These are phyloP conservation scores for Sphaerostilbella broomeana DNA, from an alignment of 2,329 filamentous ascomycete species.

Conservation along the genomic window DNA sequence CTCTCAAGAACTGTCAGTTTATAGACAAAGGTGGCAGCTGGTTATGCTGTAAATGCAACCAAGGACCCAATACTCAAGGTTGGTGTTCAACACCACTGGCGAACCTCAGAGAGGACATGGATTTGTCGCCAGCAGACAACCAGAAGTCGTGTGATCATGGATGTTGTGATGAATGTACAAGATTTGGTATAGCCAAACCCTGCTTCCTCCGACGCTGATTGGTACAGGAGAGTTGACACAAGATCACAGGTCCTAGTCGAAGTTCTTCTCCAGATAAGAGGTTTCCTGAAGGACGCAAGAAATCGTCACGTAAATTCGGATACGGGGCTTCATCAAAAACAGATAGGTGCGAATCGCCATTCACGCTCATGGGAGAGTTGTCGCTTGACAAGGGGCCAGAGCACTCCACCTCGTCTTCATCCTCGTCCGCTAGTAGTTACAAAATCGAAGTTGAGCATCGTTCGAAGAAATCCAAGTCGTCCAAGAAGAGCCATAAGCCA, in stretches of 20 bases:
- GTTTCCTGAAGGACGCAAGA: constrained; percentile 32
- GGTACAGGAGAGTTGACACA: neutral
- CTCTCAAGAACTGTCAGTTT: constrained; percentile 46
- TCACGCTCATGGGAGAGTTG: constrained; percentile 18
- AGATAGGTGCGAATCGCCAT: constrained; percentile 25
- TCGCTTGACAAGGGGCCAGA: constrained; percentile 10
- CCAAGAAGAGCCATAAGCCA: constrained; percentile 23
- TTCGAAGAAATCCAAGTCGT: constrained; percentile 21
- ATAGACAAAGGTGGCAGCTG: constrained; percentile 42
- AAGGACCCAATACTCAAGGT: constrained; percentile 45
- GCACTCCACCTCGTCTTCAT: constrained; percentile 10
- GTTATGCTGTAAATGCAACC: constrained; percentile 48
- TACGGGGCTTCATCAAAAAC: constrained; percentile 24
- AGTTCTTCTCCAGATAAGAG: constrained; percentile 30
- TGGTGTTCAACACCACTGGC: constrained; percentile 42
- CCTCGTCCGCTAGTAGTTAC: constrained; percentile 20
- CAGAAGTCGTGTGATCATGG: constrained; percentile 45
- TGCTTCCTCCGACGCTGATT: neutral
- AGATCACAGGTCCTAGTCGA: constrained; percentile 25
- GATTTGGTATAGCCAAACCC: constrained; percentile 32
- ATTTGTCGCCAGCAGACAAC: constrained; percentile 30
- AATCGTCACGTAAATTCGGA: constrained; percentile 30
- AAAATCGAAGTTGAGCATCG: constrained; percentile 25
- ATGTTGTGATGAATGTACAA: constrained; percentile 44
- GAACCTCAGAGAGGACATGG: constrained; percentile 25